phyloP scores from a whole-genome alignment of 495 filamentous ascomycete species.

The Friedmanniomyces endolithicus region DNA sequence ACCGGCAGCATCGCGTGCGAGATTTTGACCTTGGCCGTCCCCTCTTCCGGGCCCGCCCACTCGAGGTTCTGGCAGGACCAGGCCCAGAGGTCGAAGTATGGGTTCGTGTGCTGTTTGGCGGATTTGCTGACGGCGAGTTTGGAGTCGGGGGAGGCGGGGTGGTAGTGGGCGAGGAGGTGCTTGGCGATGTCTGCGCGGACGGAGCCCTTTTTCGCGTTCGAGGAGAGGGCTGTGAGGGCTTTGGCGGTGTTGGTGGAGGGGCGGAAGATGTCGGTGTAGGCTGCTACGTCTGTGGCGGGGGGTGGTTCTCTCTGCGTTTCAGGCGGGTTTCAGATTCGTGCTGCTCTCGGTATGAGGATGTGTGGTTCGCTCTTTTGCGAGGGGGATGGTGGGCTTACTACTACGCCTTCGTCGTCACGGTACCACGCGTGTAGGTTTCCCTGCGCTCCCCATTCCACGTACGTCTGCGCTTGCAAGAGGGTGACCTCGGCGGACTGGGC shows the following conservation, averaged over 20 bases:
- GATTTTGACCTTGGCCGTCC: slow-evolving; percentile 28
- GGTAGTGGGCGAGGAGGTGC: slow-evolving; percentile 34
- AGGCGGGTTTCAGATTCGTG: slow-evolving; percentile 9
- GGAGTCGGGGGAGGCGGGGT: slow-evolving; percentile 21
- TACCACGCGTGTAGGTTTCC: slow-evolving; percentile 37
- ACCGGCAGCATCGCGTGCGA: slow-evolving; percentile 47
- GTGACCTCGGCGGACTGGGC: slow-evolving; percentile 39
- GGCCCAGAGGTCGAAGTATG: slow-evolving; percentile 45
- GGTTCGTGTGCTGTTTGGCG: slow-evolving; percentile 38
- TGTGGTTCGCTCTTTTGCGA: slow-evolving; percentile 15
- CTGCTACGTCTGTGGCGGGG: slow-evolving; percentile 37
- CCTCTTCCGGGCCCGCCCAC: slow-evolving; percentile 41
- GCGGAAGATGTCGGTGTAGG: slow-evolving; percentile 48
- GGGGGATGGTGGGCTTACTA: slow-evolving; percentile 17
- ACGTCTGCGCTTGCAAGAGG: slow-evolving; percentile 42
- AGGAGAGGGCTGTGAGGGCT: slow-evolving; percentile 39
- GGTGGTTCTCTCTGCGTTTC: slow-evolving; percentile 33
- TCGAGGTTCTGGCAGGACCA: slow-evolving; percentile 37
- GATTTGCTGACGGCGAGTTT: slow-evolving; percentile 22
- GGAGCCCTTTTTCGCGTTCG: slow-evolving; percentile 48
- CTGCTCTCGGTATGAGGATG: slow-evolving; percentile 17
- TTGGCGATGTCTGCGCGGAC: slow-evolving; percentile 37
- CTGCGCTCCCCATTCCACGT: slow-evolving; percentile 34
- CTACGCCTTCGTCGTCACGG: slow-evolving; percentile 25
- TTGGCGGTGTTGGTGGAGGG: slow-evolving; percentile 37